These are phyloP conservation scores for Daldinia eschscholtzii DNA, from an alignment of 2,329 filamentous ascomycete genomes.

Conservation along the genomic window DNA sequence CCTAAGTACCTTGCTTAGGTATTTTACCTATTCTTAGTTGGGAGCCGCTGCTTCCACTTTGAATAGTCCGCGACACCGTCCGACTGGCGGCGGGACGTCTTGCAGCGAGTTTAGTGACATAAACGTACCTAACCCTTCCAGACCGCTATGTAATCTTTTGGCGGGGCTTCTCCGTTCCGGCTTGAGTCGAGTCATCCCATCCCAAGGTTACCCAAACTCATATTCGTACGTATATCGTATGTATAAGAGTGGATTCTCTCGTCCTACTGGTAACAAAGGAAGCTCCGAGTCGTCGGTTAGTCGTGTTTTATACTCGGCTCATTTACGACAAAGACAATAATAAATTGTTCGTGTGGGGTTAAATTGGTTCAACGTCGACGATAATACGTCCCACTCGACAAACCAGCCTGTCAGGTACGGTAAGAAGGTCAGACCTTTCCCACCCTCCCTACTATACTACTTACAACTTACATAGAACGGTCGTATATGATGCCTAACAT, in stretches of 20 bases:
- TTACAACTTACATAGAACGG: constrained; percentile 6
- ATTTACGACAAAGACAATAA: constrained; percentile 13
- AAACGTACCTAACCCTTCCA: constrained; percentile 3
- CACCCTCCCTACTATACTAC: constrained; percentile 14
- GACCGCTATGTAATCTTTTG: constrained; percentile 23
- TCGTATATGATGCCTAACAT: constrained; percentile 14
- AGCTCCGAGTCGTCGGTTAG: constrained; percentile 19
- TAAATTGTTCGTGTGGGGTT: constrained; percentile 38
- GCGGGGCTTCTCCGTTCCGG: constrained; percentile 38
- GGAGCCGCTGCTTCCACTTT: constrained; percentile 22
- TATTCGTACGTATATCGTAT: constrained; percentile 22
- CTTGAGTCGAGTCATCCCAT: constrained; percentile 35
- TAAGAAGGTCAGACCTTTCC: constrained; percentile 30
- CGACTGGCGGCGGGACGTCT: constrained; percentile 19
- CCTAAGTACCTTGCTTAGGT: not conserved
- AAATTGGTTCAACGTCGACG: constrained; percentile 17
- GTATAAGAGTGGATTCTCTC: constrained; percentile 17
- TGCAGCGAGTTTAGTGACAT: constrained; percentile 16
- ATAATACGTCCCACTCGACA: constrained; percentile 30
- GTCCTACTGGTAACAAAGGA: constrained; percentile 33
- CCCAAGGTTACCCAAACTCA: constrained; percentile 30
- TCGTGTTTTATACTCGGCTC: constrained; percentile 29
- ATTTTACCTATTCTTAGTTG: not conserved
- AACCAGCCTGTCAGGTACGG: constrained; percentile 36
- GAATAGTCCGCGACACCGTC: constrained; percentile 29